Conservation (phyloP, 345 rosid species). For the Pistacia vera region DNA sequence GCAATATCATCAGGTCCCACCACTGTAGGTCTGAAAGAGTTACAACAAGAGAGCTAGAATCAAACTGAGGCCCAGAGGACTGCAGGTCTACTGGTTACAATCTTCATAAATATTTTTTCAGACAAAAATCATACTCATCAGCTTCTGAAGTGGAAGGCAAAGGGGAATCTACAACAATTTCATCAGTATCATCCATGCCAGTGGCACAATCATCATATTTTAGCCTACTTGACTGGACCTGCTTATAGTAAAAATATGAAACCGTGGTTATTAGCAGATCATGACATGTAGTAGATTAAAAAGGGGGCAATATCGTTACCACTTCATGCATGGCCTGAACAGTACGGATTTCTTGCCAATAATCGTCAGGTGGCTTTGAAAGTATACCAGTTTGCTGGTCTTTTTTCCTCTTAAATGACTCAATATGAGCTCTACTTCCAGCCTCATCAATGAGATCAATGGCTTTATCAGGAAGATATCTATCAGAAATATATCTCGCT, state of each 20-base stretch:
- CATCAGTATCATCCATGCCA: constrained; percentile 42
- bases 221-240: constrained; percentile 68
- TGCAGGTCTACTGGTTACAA: constrained; percentile 8
- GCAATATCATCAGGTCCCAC: constrained; percentile 98
- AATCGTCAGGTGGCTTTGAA: constrained; percentile 81
- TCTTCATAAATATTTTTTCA: constrained; percentile 15
- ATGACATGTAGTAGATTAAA: constrained; percentile 3
- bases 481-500: constrained; percentile 84
- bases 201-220: constrained; percentile 46
- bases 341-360: constrained; percentile 97
- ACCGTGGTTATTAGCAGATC: constrained; percentile 20
- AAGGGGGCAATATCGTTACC: constrained; percentile 48
- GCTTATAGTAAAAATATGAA: constrained; percentile 22
- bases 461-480: constrained; percentile 98
- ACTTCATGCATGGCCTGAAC: constrained; percentile 98
- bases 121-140: constrained; percentile 59
- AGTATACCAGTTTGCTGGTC: constrained; percentile 79
- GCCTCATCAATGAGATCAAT: constrained; percentile 98
- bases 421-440: constrained; percentile 92
- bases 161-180: constrained; percentile 51
- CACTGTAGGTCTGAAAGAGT: constrained; percentile 57
- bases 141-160: constrained; percentile 49
- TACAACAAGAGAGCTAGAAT: constrained; percentile 16
- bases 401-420: constrained; percentile 81
- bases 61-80: constrained; percentile 7